Percentiles rank a stretch among this genome's conserved stretches.
These are phyloP conservation scores for Tremella yokohamensis DNA, from an alignment of 768 basidiomycete genomes.

Conservation along the genomic window DNA sequence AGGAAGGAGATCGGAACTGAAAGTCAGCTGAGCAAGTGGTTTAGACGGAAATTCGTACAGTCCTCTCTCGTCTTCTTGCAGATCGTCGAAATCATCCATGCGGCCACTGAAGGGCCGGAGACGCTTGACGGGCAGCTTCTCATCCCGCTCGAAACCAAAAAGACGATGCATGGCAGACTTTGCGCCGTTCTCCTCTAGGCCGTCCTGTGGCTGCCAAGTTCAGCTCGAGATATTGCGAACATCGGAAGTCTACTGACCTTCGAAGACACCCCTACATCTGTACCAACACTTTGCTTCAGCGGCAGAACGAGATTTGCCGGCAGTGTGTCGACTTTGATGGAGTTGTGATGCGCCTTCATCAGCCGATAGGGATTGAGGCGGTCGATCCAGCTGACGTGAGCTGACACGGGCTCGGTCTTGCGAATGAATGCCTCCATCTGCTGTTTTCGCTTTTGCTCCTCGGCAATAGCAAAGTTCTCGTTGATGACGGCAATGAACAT, in stretches of 20 bases:
- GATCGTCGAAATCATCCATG: constrained; percentile 20
- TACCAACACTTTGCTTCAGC: constrained; percentile 66
- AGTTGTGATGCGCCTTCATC: constrained; percentile 68
- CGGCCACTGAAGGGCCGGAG: constrained; percentile 10
- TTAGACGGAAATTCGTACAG: constrained; percentile 22
- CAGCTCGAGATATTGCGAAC: not conserved
- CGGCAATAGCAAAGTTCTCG: constrained; percentile 85
- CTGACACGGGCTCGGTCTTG: constrained; percentile 52
- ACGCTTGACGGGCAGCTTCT: constrained; percentile 15
- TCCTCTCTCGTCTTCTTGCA: constrained; percentile 37
- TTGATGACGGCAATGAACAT: constrained; percentile 98
- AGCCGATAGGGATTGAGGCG: constrained; percentile 83
- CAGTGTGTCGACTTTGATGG: constrained; percentile 65
- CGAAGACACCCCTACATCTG: constrained; percentile 25
- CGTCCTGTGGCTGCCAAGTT: not conserved
- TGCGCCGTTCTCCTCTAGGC: constrained; percentile 7
- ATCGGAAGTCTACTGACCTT: constrained; percentile 14
- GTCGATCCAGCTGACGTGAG: constrained; percentile 63
- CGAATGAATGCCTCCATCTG: constrained; percentile 67
- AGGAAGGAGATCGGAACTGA: constrained; percentile 38
- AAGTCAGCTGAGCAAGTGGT: constrained; percentile 5
- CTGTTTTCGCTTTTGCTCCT: constrained; percentile 77
- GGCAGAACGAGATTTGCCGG: constrained; percentile 73
- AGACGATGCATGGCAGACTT: constrained; percentile 34
- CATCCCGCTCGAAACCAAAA: constrained; percentile 27